Conservation (phyloP, 148 eudicot species). For the Camellia lanceoleosa region DNA sequence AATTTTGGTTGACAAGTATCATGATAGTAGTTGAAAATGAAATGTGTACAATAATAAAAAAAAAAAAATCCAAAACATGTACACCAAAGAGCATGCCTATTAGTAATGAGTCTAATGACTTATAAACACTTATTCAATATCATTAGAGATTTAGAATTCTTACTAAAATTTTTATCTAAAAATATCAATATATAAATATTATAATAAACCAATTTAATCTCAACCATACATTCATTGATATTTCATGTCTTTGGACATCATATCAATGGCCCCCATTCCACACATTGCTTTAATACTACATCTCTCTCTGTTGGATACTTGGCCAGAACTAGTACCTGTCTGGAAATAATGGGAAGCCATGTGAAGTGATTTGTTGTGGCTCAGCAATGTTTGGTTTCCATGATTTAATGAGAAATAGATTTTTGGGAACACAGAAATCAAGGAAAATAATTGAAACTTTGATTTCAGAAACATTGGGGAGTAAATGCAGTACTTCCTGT, state of each 20-base stretch:
- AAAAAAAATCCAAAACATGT: neutral
- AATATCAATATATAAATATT: too few relatives aligned
- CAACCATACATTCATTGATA: neutral
- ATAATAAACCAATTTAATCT: too few relatives aligned
- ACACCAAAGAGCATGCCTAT: neutral
- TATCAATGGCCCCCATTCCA: conserved; percentile 5
- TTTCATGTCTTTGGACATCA: conserved; percentile 14
- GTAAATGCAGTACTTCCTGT: too few relatives aligned
- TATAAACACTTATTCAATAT: neutral
- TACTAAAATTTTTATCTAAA: too few relatives aligned
- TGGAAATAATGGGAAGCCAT: neutral
- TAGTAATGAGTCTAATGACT: neutral
- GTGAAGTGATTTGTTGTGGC: neutral
- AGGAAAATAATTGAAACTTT: neutral
- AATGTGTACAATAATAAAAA: neutral
- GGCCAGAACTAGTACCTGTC: neutral
- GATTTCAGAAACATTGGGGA: neutral
- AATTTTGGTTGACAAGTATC: conserved; percentile 1
- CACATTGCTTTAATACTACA: neutral
- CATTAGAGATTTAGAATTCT: too few relatives aligned
- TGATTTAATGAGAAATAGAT: neutral
- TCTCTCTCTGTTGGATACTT: neutral
- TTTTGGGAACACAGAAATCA: neutral
- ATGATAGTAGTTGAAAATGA: neutral
- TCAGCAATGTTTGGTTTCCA: conserved; percentile 4